phyloP scores from a whole-genome alignment of 2,329 filamentous ascomycete species.

The Calonectria pseudoturangicola region DNA sequence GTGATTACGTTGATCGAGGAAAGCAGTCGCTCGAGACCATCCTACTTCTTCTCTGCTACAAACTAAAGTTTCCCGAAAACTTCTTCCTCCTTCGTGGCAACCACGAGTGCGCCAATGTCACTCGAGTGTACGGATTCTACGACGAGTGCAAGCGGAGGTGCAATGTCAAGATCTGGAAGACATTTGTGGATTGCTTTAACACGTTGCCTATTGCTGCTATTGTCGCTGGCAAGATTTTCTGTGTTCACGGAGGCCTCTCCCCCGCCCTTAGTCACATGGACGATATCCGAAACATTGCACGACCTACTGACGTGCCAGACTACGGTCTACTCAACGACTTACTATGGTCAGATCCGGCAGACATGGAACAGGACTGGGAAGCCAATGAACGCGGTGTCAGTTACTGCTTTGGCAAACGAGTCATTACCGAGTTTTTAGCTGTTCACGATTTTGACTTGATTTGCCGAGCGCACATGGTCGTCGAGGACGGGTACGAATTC shows the following conservation, averaged over 20 bases:
- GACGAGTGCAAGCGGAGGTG: constrained; percentile 99
- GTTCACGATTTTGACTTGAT: constrained; percentile 98
- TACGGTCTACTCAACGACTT: constrained; percentile 97
- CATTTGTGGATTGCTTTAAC: constrained; percentile 99
- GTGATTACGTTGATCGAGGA: constrained; percentile 98
- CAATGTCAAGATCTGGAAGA: constrained; percentile 99
- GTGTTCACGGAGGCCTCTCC: constrained; percentile 95
- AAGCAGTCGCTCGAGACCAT: constrained; percentile 99
- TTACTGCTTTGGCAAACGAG: constrained; percentile 98
- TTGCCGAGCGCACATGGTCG: constrained; percentile 98
- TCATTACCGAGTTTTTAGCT: constrained; percentile 96
- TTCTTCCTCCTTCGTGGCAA: constrained; percentile 99
- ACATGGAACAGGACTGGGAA: constrained; percentile 99
- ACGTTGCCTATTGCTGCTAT: constrained; percentile 98
- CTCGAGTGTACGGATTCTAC: constrained; percentile 99
- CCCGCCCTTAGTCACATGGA: constrained; percentile 97
- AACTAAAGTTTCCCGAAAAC: constrained; percentile 99
- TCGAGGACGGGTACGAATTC: constrained; percentile 99
- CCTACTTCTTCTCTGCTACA: constrained; percentile 96
- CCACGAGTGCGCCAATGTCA: constrained; percentile 99
- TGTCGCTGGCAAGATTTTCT: constrained; percentile 97
- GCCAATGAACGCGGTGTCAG: constrained; percentile 97
- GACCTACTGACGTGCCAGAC: constrained; percentile 97
- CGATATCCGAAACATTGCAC: constrained; percentile 95
- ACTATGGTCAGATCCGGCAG: constrained; percentile 97